Conservation (phyloP, 1,284 basidiomycete genomes). For the Ceratobasidium sp. region DNA sequence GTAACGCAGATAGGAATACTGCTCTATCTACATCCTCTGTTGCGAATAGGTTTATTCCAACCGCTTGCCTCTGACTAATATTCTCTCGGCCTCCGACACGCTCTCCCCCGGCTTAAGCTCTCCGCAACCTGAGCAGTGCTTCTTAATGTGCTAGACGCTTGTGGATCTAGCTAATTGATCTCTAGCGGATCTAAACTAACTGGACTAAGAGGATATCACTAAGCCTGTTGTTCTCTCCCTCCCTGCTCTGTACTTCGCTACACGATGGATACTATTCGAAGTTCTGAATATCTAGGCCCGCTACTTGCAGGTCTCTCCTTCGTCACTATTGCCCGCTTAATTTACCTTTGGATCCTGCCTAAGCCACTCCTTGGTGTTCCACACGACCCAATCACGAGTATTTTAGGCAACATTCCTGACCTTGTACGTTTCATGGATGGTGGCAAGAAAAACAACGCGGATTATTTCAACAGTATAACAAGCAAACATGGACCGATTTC, state of each 20-base stretch:
- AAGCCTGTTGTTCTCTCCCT: not conserved
- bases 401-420: slow-evolving; percentile 29
- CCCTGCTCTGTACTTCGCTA: not conserved
- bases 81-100: too few species aligned
- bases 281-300: not conserved
- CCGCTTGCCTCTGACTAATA: too few species aligned
- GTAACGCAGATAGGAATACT: too few species aligned
- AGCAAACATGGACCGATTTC: slow-evolving; percentile 18
- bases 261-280: slow-evolving; percentile 7
- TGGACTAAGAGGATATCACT: not conserved
- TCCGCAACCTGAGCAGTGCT: too few species aligned
- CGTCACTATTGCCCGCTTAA: not conserved
- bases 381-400: slow-evolving; percentile 21
- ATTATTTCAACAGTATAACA: slow-evolving; percentile 5
- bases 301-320: slow-evolving; percentile 8
- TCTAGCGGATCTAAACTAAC: too few species aligned
- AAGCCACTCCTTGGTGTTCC: slow-evolving; percentile 27
- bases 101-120: too few species aligned
- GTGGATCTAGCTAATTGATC: too few species aligned
- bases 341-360: slow-evolving; percentile 27
- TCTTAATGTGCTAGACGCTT: too few species aligned
- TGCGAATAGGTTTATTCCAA: too few species aligned
- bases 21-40: too few species aligned
- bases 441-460: not conserved
- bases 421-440: not conserved